phyloP scores from a whole-genome alignment of 2,329 filamentous ascomycete species.

The Alternaria gansuensis region DNA sequence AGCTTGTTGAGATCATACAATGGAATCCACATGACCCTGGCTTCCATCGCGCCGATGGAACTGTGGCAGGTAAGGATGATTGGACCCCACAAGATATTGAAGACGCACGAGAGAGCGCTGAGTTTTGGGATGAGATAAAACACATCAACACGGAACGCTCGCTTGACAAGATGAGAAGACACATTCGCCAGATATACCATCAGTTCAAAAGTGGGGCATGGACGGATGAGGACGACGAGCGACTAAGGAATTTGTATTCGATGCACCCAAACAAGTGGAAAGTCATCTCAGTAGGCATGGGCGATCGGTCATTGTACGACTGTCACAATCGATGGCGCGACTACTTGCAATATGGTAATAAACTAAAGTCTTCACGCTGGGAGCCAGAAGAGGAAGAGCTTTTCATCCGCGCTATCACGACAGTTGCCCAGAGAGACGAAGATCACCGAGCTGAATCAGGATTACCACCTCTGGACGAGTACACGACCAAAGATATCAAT shows the following conservation, averaged over 20 bases:
- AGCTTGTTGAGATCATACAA: slow-evolving; percentile 38
- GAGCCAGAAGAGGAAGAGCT: slow-evolving; percentile 65
- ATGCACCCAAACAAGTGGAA: slow-evolving; percentile 67
- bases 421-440: slow-evolving; percentile 61
- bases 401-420: slow-evolving; percentile 63
- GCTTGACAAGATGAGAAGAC: slow-evolving; percentile 48
- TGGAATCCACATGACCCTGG: slow-evolving; percentile 14
- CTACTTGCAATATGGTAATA: slow-evolving; percentile 67
- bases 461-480: slow-evolving; percentile 41
- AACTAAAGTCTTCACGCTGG: slow-evolving; percentile 66
- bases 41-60: background rate
- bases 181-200: slow-evolving; percentile 70
- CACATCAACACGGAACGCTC: slow-evolving; percentile 47
- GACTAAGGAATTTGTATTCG: slow-evolving; percentile 60
- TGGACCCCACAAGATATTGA: slow-evolving; percentile 9
- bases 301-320: slow-evolving; percentile 72
- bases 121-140: slow-evolving; percentile 48
- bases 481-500: slow-evolving; percentile 66
- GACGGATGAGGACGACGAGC: slow-evolving; percentile 67
- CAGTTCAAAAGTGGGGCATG: slow-evolving; percentile 71
- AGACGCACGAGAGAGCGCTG: slow-evolving; percentile 24
- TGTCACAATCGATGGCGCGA: slow-evolving; percentile 76
- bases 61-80: slow-evolving; percentile 1
- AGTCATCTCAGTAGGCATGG: slow-evolving; percentile 64
- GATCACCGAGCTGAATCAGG: slow-evolving; percentile 30